Conservation (phyloP, 1,139 yeast genomes). For the Lodderomyces beijingensis region DNA sequence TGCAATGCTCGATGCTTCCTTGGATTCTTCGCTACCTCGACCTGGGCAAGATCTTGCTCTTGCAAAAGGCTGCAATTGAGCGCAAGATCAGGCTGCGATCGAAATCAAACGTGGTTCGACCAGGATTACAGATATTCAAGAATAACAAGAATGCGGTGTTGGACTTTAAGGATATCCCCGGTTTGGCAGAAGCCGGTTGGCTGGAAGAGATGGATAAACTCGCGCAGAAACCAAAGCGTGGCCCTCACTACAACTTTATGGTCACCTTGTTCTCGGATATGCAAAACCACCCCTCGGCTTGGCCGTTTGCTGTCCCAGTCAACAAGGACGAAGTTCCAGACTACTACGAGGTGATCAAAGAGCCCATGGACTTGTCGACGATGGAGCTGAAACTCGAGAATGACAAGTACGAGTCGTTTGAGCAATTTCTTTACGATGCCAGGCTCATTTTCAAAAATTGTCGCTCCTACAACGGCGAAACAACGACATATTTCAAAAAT, state of each 20-base stretch:
- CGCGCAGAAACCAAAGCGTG: conserved; percentile 91
- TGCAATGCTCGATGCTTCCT: conserved; percentile 97
- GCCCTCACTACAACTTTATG: conserved; percentile 94
- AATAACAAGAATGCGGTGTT: conserved; percentile 40
- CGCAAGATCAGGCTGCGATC: conserved; percentile 78
- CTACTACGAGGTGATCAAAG: conserved; percentile 92
- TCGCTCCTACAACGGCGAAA: conserved; percentile 81
- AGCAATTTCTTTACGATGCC: conserved; percentile 86
- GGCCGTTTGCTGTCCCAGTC: conserved; percentile 97
- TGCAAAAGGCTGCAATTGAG: conserved; percentile 89
- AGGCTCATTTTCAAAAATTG: conserved; percentile 86
- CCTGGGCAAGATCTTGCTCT: conserved; percentile 73
- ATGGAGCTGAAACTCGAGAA: conserved; percentile 93
- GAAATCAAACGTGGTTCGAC: conserved; percentile 71
- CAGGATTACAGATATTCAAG: conserved; percentile 75
- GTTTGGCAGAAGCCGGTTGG: conserved; percentile 93
- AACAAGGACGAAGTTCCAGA: conserved; percentile 93
- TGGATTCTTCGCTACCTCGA: conserved; percentile 76
- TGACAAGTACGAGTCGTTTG: conserved; percentile 87
- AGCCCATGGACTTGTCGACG: conserved; percentile 97
- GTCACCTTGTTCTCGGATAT: conserved; percentile 80
- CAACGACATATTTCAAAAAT: conserved; percentile 84
- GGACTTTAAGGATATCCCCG: conserved; percentile 76
- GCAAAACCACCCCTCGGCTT: conserved; percentile 95
- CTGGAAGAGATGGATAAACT: conserved; percentile 96